These are phyloP conservation scores for Teratosphaeria viscida DNA, from an alignment of 2,329 filamentous ascomycete genomes.

Conservation along the genomic window DNA sequence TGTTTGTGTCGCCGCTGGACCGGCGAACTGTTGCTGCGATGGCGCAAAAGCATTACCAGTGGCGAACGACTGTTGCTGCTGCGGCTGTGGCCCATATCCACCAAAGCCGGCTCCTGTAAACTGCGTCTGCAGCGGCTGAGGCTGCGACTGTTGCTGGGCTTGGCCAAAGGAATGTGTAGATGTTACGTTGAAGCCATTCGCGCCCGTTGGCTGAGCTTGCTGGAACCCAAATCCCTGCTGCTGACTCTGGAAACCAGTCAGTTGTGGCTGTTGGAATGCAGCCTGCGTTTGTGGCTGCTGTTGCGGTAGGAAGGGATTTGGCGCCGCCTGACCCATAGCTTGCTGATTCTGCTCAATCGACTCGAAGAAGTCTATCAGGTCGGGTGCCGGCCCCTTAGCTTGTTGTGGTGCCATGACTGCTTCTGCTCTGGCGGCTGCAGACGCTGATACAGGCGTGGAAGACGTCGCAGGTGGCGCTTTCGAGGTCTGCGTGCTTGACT, in stretches of 20 bases:
- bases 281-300: conserved; percentile 21
- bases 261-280: conserved; percentile 14
- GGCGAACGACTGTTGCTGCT: conserved; percentile 41
- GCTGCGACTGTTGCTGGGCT: conserved; percentile 19
- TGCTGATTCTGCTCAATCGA: conserved; percentile 86
- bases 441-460: conserved; percentile 15
- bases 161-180: conserved; percentile 30
- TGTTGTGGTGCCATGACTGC: conserved; percentile 11
- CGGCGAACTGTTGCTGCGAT: conserved; percentile 41
- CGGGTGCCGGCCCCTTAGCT: conserved; percentile 55
- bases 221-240: conserved; percentile 14
- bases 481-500: conserved; percentile 24
- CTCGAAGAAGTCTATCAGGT: conserved; percentile 90
- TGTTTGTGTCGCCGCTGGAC: conserved; percentile 25
- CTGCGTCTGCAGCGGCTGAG: conserved; percentile 43
- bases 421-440: conserved; percentile 3
- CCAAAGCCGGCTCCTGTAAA: conserved; percentile 74
- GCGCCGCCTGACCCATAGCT: conserved; percentile 32
- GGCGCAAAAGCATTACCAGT: not conserved
- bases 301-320: conserved; percentile 2
- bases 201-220: conserved; percentile 32
- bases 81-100: conserved; percentile 36
- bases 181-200: conserved; percentile 9
- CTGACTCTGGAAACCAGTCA: conserved; percentile 12
- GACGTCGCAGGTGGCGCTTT: conserved; percentile 29